Conservation (phyloP, 2,329 filamentous ascomycete genomes). For the Cryoendolithus antarcticus region DNA sequence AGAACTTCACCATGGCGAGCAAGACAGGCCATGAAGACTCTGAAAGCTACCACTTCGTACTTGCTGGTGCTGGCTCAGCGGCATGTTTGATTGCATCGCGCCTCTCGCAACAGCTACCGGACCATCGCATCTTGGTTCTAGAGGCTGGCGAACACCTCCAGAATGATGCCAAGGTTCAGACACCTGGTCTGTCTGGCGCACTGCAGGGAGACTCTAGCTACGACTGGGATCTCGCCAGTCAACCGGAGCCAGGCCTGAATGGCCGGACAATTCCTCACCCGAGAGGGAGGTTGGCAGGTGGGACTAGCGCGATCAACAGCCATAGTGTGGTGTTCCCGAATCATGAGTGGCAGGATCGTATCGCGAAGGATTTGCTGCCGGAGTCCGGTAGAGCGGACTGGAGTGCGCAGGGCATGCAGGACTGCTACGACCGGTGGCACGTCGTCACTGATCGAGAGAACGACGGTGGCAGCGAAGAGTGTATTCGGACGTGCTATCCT, state of each 20-base stretch:
- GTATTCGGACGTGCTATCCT: no score
- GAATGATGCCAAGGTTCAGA: constrained; percentile 11
- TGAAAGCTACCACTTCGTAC: constrained; percentile 1
- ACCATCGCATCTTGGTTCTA: constrained; percentile 20
- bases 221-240: constrained; percentile 20
- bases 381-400: constrained; percentile 30
- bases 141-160: constrained; percentile 19
- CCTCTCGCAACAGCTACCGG: constrained; percentile 10
- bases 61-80: constrained; percentile 16
- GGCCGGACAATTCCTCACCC: constrained; percentile 12
- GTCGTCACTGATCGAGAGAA: constrained; percentile 15
- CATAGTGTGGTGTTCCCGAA: constrained; percentile 39
- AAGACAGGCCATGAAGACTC: no score
- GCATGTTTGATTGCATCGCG: constrained; percentile 16
- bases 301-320: constrained; percentile 30
- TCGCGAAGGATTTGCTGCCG: constrained; percentile 34
- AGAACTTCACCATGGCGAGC: no score
- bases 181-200: constrained; percentile 10
- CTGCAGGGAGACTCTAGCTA: constrained; percentile 14
- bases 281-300: constrained; percentile 27
- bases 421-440: constrained; percentile 7
- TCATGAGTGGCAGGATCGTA: constrained; percentile 37
- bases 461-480: no score
- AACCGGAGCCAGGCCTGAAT: constrained; percentile 14
- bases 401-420: no score